phyloP scores from a whole-genome alignment of 2,329 filamentous ascomycete species.

The Elsinoe necatrix region DNA sequence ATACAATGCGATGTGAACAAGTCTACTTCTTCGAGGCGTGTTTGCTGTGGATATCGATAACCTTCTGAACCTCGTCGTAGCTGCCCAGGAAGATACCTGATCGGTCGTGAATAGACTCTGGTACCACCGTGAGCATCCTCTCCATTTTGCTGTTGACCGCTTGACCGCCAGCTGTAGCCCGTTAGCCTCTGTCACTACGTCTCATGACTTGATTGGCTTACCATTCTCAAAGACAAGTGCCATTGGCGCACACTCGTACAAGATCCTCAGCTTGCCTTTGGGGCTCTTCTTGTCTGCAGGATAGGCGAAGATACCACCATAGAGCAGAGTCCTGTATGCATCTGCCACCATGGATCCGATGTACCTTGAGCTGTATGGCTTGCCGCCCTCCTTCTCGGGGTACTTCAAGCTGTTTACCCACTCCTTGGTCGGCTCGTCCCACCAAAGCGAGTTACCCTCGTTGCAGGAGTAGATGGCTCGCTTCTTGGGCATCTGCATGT shows the following conservation, averaged over 20 bases:
- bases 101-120: conserved; percentile 88
- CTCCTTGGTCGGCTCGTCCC: conserved; percentile 75
- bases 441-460: conserved; percentile 96
- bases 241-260: conserved; percentile 99
- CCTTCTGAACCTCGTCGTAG: conserved; percentile 90
- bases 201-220: conserved; percentile 42
- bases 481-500: conserved; percentile 78
- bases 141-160: conserved; percentile 86
- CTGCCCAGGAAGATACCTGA: conserved; percentile 96
- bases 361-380: conserved; percentile 91
- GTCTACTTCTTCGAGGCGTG: conserved; percentile 22
- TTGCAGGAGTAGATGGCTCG: conserved; percentile 95
- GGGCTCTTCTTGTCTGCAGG: conserved; percentile 96
- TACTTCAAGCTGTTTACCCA: conserved; percentile 88
- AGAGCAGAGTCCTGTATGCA: conserved; percentile 88
- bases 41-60: conserved; percentile 71
- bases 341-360: conserved; percentile 98
- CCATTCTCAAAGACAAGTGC: conserved; percentile 98
- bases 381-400: conserved; percentile 58
- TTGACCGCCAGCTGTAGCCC: conserved; percentile 67
- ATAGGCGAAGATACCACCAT: conserved; percentile 96
- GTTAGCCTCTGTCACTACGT: conserved; percentile 15
- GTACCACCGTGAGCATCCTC: conserved; percentile 80
- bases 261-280: conserved; percentile 93
- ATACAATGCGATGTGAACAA: background rate